Percentiles rank a stretch among this genome's conserved stretches.
Conservation (phyloP, 2,329 filamentous ascomycete genomes). For the Colletotrichum horii region DNA sequence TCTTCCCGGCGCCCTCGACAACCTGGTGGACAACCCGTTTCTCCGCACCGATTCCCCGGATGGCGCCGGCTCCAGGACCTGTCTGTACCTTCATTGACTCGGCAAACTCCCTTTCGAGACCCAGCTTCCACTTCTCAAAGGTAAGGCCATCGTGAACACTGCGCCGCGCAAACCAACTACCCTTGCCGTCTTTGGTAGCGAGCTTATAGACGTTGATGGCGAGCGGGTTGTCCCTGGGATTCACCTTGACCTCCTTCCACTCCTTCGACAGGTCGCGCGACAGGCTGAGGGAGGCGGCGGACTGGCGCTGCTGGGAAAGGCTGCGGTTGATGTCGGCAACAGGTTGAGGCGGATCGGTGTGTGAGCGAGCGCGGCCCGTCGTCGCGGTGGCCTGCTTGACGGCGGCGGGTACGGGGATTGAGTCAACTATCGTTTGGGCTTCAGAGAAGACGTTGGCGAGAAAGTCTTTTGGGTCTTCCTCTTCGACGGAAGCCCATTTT, state of each 20-base stretch:
- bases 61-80: slow-evolving; percentile 73
- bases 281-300: slow-evolving; percentile 51
- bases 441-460: slow-evolving; percentile 66
- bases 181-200: slow-evolving; percentile 77
- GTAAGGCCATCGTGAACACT: slow-evolving; percentile 81
- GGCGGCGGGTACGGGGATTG: slow-evolving; percentile 62
- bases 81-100: slow-evolving; percentile 77
- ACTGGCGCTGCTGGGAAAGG: slow-evolving; percentile 33
- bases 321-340: slow-evolving; percentile 59
- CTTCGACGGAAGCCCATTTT: slow-evolving; percentile 53
- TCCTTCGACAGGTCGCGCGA: slow-evolving; percentile 71
- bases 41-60: slow-evolving; percentile 87
- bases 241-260: slow-evolving; percentile 86
- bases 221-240: slow-evolving; percentile 74
- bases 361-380: slow-evolving; percentile 56
- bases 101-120: slow-evolving; percentile 78
- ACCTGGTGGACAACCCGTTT: slow-evolving; percentile 69
- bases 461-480: slow-evolving; percentile 57
- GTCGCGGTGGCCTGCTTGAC: slow-evolving; percentile 37
- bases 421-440: slow-evolving; percentile 76
- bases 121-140: slow-evolving; percentile 79
- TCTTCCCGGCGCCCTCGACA: slow-evolving; percentile 62
- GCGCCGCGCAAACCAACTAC: slow-evolving; percentile 86
- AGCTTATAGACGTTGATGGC: slow-evolving; percentile 83
- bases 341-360: slow-evolving; percentile 58